phyloP scores from a whole-genome alignment of 2,329 filamentous ascomycete genomes.

The Cordyceps tenuipes region DNA sequence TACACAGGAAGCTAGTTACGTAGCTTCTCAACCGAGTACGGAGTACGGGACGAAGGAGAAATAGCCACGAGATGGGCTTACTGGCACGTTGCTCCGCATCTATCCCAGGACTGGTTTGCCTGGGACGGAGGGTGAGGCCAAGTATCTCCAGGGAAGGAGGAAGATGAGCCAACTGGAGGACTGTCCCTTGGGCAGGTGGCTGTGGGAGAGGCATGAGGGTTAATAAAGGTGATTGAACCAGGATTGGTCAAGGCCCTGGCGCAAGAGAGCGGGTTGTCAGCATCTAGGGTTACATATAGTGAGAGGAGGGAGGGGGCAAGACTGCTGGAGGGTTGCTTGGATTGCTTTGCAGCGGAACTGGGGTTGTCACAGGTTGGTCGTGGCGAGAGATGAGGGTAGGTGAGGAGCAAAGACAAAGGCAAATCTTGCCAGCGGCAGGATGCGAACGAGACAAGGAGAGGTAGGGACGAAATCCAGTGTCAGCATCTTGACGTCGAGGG shows the following conservation, averaged over 20 bases:
- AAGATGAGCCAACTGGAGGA: not conserved
- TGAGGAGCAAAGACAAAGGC: not conserved
- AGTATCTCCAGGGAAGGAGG: not conserved
- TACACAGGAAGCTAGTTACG: not conserved
- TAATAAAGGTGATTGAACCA: not conserved
- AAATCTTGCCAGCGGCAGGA: too few species aligned
- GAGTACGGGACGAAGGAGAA: not conserved
- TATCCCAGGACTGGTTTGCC: not conserved
- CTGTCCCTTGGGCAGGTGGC: not conserved
- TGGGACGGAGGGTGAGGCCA: not conserved
- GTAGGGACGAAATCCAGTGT: not conserved
- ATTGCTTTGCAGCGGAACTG: not conserved
- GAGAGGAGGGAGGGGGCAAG: not conserved
- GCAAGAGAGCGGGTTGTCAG: conserved; percentile 4
- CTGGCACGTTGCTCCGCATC: not conserved
- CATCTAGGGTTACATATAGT: not conserved
- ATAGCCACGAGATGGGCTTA: not conserved
- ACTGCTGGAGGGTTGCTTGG: not conserved
- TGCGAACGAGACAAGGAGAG: too few species aligned
- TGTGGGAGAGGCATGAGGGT: not conserved
- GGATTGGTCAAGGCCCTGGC: not conserved
- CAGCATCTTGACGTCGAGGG: not conserved
- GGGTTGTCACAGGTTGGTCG: not conserved
- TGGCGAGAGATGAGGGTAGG: not conserved
- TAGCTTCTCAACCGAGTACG: too few species aligned